Evolutionary conservation across 441 rosid species (phyloP).

Genomic region (Aquilaria agallochum): DNA sequence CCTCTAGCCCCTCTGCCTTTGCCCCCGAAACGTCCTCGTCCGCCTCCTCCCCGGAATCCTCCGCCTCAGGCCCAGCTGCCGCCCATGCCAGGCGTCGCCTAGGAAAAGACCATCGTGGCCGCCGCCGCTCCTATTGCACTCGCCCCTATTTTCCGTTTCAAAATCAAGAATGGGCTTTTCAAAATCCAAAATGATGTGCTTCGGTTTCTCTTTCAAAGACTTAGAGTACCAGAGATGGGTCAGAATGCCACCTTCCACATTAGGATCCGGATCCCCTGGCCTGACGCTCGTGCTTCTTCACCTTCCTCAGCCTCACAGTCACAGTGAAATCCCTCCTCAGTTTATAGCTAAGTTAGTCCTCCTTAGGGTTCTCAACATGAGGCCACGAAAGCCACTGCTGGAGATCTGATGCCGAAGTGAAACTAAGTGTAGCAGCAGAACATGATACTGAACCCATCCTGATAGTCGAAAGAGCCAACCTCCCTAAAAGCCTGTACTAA

Average conservation of each 20-base stretch:
- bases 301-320: slow-evolving; percentile 65
- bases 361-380: slow-evolving; percentile 54
- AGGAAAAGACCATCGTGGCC: no score
- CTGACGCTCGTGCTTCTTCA: slow-evolving; percentile 79
- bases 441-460: slow-evolving; percentile 60
- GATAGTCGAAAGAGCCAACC: slow-evolving; percentile 9
- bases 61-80: no score
- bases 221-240: slow-evolving; percentile 75
- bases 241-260: slow-evolving; percentile 82
- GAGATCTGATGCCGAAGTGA: slow-evolving; percentile 72
- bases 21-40: no score
- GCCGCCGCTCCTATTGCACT: no score
- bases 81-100: no score
- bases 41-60: no score
- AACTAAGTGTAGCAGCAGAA: slow-evolving; percentile 43
- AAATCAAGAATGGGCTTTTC: slow-evolving; percentile 82
- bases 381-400: slow-evolving; percentile 38
- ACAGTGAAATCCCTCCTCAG: slow-evolving; percentile 32
- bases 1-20: no score
- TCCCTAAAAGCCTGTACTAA: slow-evolving; percentile 17
- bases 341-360: slow-evolving; percentile 28
- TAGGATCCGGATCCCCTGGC: slow-evolving; percentile 87
- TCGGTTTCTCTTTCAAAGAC: slow-evolving; percentile 66
- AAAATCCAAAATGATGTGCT: slow-evolving; percentile 84
- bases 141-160: slow-evolving; percentile 50